A percentile compares a stretch with the other conserved stretches of the same genome.
These are phyloP conservation scores for Xylaria digitata DNA, from an alignment of 2,329 filamentous ascomycete species.

Conservation along the genomic window DNA sequence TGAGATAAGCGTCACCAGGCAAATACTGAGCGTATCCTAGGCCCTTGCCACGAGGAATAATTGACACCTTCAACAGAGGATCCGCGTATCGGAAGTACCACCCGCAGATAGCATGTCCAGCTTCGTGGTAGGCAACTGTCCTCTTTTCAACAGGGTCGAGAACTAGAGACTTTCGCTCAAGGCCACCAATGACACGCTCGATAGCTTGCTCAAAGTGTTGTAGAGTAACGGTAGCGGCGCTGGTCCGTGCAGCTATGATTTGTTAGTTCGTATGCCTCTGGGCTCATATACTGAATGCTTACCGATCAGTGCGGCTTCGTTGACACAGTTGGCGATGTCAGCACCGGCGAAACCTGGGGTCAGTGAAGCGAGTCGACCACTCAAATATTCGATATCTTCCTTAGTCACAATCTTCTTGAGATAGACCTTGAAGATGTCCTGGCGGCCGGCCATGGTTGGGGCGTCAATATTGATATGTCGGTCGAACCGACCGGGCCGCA, in stretches of 20 bases:
- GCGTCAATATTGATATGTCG: conserved; percentile 94
- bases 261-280: conserved; percentile 53
- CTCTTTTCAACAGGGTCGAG: conserved; percentile 93
- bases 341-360: conserved; percentile 97
- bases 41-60: conserved; percentile 94
- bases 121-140: conserved; percentile 97
- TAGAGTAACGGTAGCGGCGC: conserved; percentile 85
- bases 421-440: conserved; percentile 96
- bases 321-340: conserved; percentile 98
- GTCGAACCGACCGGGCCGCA: conserved; percentile 97
- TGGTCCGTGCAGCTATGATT: conserved; percentile 78
- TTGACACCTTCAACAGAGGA: conserved; percentile 96
- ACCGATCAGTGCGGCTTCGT: conserved; percentile 97
- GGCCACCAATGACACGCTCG: conserved; percentile 93
- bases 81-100: conserved; percentile 99
- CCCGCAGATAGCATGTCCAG: conserved; percentile 96
- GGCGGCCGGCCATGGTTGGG: conserved; percentile 95
- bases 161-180: conserved; percentile 97
- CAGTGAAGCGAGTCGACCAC: conserved; percentile 88
- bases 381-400: conserved; percentile 87
- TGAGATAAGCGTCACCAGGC: conserved; percentile 93
- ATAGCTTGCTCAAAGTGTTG: conserved; percentile 96
- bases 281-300: conserved; percentile 53
- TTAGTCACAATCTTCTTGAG: conserved; percentile 93
- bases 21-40: conserved; percentile 97